Evolutionary conservation across 306 rosid genomes (phyloP), one percentile per base, ranked within the genome.

Genomic region (Hippophae rhamnoides): DNA sequence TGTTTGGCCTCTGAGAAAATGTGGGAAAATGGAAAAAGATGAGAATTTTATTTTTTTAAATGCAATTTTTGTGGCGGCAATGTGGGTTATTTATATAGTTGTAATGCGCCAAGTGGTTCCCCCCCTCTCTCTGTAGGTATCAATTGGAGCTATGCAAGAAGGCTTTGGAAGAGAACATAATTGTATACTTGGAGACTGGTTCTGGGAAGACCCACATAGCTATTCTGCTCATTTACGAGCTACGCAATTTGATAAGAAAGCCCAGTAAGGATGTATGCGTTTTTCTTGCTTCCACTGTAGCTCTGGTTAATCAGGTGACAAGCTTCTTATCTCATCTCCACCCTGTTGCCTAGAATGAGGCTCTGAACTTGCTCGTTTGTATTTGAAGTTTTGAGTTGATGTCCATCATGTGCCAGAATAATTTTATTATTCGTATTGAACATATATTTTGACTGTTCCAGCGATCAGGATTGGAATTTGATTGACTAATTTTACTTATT

Each of bases 141-240:
- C 96, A 90, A 49, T 62, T 83, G 82, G 96, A 83, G 51, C 76
- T 90, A 26, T 87, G 96, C 77, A 67, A 79, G 76, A 83, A 72
- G 71, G 98, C 98, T 59, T 25, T 81, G 80, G 84, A 87, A 75
- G 98, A 90, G 81, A 90, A 90, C 71, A 76, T 81, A 62, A 81
- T 90, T 63, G 96, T 90, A 52, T 90, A 85, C 73, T 67, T 90
- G 70, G 98, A 86, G 66, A 90, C 98, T 38, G 98, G 98, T 60
- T 83, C 86, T 73, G 98, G 98, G 62, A 90, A 90, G 82, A 90
- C 98, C 48, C 98, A 81, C 82, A 87, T 90, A 42, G 89, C 98
- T 12, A 84, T 87, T 64, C 76, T 90, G 75, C 89, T 90, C 53
- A 83, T 90, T 25, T 72, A 83, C 49, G 96, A 81, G 78, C 60